Evolutionary conservation across 352 stramenopile genomes (phyloP).

Genomic region (Globisporangium uncinulatum): DNA sequence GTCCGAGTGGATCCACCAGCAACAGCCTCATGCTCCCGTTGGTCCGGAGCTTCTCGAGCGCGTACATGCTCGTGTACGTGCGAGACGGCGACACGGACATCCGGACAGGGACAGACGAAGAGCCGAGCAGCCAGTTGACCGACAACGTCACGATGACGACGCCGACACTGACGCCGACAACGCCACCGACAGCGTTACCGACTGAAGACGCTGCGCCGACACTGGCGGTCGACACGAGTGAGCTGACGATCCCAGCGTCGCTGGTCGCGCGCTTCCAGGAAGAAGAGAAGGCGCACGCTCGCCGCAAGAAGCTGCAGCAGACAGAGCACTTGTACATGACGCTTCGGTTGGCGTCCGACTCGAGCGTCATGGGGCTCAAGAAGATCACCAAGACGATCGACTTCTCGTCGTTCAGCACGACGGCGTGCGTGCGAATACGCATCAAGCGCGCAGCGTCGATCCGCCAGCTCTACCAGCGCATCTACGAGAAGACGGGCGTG

Average conservation of each 20-base stretch:
- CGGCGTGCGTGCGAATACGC: conserved; percentile 46
- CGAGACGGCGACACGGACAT: conserved; percentile 74
- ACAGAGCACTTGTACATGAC: conserved; percentile 82
- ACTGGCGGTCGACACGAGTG: background rate
- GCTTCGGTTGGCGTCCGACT: conserved; percentile 71
- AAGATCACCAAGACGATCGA: conserved; percentile 73
- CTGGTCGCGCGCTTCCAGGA: conserved; percentile 69
- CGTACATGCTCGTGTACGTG: conserved; percentile 88
- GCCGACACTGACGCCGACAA: too few relatives aligned
- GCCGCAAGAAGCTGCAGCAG: conserved; percentile 75
- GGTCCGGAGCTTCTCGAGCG: conserved; percentile 66
- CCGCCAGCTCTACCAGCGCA: conserved; percentile 51
- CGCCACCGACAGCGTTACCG: background rate
- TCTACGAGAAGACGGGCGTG: conserved; percentile 61
- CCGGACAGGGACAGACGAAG: conserved; percentile 24
- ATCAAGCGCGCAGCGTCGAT: conserved; percentile 60
- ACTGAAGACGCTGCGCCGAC: background rate
- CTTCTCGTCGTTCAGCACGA: conserved; percentile 74
- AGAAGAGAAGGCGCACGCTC: conserved; percentile 60
- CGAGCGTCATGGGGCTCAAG: conserved; percentile 55
- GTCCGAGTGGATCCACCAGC: conserved; percentile 9
- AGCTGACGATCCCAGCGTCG: conserved; percentile 43
- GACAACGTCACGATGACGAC: background rate
- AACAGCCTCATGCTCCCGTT: conserved; percentile 54
- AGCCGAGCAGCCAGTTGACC: background rate